Conservation (phyloP, 78 protist genomes). For the Guillardia theta region DNA sequence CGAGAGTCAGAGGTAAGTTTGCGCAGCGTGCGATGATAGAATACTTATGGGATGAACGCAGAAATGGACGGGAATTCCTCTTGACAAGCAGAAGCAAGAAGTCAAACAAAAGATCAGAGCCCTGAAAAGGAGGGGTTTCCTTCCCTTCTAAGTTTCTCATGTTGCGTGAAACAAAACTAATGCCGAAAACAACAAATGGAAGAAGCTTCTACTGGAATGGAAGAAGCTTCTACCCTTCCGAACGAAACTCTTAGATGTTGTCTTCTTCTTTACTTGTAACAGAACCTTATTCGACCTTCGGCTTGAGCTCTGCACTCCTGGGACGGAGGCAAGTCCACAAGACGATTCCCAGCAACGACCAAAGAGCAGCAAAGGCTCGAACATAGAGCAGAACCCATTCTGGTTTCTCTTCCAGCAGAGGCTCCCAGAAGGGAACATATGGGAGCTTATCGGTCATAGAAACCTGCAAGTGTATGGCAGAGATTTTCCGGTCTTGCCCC, state of each 20-base stretch:
- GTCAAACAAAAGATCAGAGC: neutral
- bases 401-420: neutral
- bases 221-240: neutral
- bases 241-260: neutral
- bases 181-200: too few relatives aligned
- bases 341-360: neutral
- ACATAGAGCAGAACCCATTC: neutral
- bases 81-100: neutral
- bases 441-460: neutral
- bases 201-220: neutral
- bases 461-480: neutral
- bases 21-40: neutral
- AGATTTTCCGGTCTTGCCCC: neutral
- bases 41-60: neutral
- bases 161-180: too few relatives aligned
- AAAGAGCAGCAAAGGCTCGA: neutral
- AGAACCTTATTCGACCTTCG: neutral
- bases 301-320: neutral
- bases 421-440: neutral
- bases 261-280: neutral
- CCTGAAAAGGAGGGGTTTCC: neutral
- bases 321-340: neutral
- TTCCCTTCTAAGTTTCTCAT: too few relatives aligned
- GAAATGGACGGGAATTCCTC: neutral
- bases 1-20: neutral